These are phyloP conservation scores for Ceratobasidium papillatum DNA, from an alignment of 1,284 basidiomycete species.

Conservation along the genomic window DNA sequence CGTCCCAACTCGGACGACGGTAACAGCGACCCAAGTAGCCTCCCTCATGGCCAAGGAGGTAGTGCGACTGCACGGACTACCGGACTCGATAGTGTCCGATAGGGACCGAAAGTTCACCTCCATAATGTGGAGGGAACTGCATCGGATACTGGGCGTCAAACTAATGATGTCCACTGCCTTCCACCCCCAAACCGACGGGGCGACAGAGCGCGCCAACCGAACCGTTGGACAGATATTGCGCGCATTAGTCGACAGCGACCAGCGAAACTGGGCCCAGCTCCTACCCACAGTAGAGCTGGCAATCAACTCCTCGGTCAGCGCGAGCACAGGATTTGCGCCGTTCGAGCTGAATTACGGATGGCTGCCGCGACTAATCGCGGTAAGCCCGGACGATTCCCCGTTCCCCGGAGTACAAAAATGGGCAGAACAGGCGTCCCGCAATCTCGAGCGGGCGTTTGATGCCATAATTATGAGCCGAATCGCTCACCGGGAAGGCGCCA, in stretches of 20 bases:
- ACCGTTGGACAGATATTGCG: conserved; percentile 51
- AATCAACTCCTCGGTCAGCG: conserved; percentile 49
- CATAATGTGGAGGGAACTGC: conserved; percentile 54
- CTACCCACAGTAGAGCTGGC: conserved; percentile 55
- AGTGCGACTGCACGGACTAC: conserved; percentile 50
- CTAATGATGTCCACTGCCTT: conserved; percentile 57
- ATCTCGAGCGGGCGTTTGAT: conserved; percentile 50
- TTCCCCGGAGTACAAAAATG: conserved; percentile 47
- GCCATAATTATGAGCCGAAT: conserved; percentile 48
- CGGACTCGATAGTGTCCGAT: conserved; percentile 24
- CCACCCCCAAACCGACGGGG: conserved; percentile 58
- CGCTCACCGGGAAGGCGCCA: conserved; percentile 47
- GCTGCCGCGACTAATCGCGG: conserved; percentile 49
- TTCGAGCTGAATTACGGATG: conserved; percentile 52
- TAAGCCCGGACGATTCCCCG: conserved; percentile 44
- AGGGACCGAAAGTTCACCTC: conserved; percentile 28
- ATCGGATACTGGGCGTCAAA: conserved; percentile 50
- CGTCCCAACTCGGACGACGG: conserved; percentile 49
- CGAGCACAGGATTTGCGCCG: conserved; percentile 51
- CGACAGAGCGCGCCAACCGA: conserved; percentile 54
- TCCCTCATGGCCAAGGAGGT: conserved; percentile 47
- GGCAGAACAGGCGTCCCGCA: conserved; percentile 47
- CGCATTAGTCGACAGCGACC: conserved; percentile 44
- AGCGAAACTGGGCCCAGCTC: conserved; percentile 50
- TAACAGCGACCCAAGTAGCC: conserved; percentile 53